Base-by-base conservation (phyloP, 2,329 filamentous ascomycete genomes). In the Fusarium compactum region DNA sequence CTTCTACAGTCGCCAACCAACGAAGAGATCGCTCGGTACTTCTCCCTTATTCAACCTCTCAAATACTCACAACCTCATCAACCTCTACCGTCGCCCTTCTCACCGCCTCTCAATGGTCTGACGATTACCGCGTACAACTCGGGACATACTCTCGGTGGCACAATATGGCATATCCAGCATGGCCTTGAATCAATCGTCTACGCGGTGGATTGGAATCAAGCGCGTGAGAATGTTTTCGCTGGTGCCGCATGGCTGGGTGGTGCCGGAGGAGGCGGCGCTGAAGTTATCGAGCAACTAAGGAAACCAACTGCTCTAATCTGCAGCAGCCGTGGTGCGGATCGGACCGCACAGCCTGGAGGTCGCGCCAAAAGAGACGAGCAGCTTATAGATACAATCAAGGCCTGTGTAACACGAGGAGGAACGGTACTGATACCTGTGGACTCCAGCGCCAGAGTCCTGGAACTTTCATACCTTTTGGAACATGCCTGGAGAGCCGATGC, bases 131-230 rank as follows among this genome's bases (percentile, higher is more conserved):
- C 96, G 1, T 98, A 98, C 82, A 97, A 97, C 81, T 94, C 96
- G 10, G 96, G 96, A 69, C 95, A 98, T 78, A 98, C 95, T 0
- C 87, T 98, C 1, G 96, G 96, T 79, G 96, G 96, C 59, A 98
- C 96, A 25, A 97, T 99, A 83, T 99, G 96, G 96, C 95, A 98
- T 76, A 95, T 99, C 70, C 95, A 98, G 76, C 94, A 98, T 82
- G 94, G 95, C 0, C 87, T 98, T 77, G 96, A 99, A 79, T 98
- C 95, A 1, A 95, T 99, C 44, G 95, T 99, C 2, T 98, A 99
- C 76, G 95, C 96, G 1, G 93, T 98, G 20, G 95, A 98, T 77
- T 99, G 96, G 96, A 98, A 98, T 75, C 95, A 98, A 81, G 94
- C 92, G n/a, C 90, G 94, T 73, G 96, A 99, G 79, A 97, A 97